A percentile compares a stretch with the other conserved stretches of the same genome.
Evolutionary conservation across 1,139 yeast species (phyloP).

Genomic region (Scheffersomyces titani): DNA sequence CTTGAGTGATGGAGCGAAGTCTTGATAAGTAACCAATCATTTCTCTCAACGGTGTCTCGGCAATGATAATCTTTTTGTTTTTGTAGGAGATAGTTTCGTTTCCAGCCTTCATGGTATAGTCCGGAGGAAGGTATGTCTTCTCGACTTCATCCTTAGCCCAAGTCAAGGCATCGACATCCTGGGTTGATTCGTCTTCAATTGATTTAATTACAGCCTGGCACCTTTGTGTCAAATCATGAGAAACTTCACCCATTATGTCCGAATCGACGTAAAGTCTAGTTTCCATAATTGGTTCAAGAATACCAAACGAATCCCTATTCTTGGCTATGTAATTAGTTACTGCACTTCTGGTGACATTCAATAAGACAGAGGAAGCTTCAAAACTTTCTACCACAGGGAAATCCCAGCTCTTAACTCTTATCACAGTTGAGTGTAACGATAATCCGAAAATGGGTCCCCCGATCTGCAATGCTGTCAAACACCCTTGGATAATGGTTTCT

Average conservation of each 20-base stretch:
- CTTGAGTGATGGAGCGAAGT: slow-evolving; percentile 83
- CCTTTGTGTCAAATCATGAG: slow-evolving; percentile 72
- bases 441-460: slow-evolving; percentile 73
- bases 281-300: slow-evolving; percentile 87
- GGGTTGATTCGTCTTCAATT: slow-evolving; percentile 58
- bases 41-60: slow-evolving; percentile 81
- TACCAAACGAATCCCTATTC: slow-evolving; percentile 36
- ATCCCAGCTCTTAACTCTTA: slow-evolving; percentile 52
- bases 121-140: slow-evolving; percentile 58
- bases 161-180: slow-evolving; percentile 35
- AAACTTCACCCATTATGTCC: slow-evolving; percentile 76
- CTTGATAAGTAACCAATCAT: slow-evolving; percentile 87
- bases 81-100: slow-evolving; percentile 16
- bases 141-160: slow-evolving; percentile 57
- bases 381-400: slow-evolving; percentile 56
- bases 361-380: slow-evolving; percentile 22
- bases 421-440: slow-evolving; percentile 63
- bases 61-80: slow-evolving; percentile 60
- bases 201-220: slow-evolving; percentile 68
- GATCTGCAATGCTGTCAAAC: slow-evolving; percentile 70
- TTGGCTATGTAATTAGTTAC: slow-evolving; percentile 37
- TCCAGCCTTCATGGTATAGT: slow-evolving; percentile 38
- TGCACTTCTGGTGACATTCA: slow-evolving; percentile 34
- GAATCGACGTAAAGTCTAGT: slow-evolving; percentile 69
- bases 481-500: slow-evolving; percentile 57